These are phyloP conservation scores for Chrysopogon serrulatus DNA, from an alignment of 176 grass and related monocot genomes.

Conservation along the genomic window DNA sequence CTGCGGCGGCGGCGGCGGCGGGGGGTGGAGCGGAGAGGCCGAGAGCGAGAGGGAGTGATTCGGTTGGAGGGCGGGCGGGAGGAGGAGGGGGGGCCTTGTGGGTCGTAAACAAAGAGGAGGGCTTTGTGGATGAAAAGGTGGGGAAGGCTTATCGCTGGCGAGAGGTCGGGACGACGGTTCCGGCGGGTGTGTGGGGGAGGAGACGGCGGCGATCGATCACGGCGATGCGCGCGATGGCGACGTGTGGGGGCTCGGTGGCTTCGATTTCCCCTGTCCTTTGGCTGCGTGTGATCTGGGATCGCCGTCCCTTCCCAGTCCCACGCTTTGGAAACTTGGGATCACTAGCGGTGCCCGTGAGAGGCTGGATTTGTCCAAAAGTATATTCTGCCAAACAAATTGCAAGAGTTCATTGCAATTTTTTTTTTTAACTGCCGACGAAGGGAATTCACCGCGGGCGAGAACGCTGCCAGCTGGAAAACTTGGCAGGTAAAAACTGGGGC, in stretches of 20 bases:
- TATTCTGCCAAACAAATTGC: neutral
- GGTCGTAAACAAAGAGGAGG: conserved; percentile 27
- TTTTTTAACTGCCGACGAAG: too few species aligned
- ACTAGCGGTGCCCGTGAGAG: neutral
- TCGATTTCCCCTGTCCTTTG: neutral
- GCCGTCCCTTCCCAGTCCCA: neutral
- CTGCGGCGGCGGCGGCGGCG: neutral
- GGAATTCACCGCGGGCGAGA: too few species aligned
- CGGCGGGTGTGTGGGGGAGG: conserved; percentile 12
- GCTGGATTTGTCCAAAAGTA: neutral
- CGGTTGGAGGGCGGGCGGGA: neutral
- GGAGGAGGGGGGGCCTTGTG: neutral
- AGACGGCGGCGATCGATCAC: conserved; percentile 36
- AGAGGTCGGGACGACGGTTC: conserved; percentile 44
- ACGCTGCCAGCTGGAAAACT: too few species aligned
- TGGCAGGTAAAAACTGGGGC: too few species aligned
- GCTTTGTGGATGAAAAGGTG: conserved; percentile 34
- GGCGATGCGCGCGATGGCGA: conserved; percentile 28
- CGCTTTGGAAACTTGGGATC: neutral
- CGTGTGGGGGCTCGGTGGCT: conserved; percentile 29
- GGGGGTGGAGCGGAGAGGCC: neutral
- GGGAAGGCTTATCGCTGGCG: conserved; percentile 46
- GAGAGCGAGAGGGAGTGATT: neutral
- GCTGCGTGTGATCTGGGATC: conserved; percentile 32
- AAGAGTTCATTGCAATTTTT: neutral